These are phyloP conservation scores for Dendrobium huoshanense DNA, from an alignment of 106 monocot genomes.

Conservation along the genomic window DNA sequence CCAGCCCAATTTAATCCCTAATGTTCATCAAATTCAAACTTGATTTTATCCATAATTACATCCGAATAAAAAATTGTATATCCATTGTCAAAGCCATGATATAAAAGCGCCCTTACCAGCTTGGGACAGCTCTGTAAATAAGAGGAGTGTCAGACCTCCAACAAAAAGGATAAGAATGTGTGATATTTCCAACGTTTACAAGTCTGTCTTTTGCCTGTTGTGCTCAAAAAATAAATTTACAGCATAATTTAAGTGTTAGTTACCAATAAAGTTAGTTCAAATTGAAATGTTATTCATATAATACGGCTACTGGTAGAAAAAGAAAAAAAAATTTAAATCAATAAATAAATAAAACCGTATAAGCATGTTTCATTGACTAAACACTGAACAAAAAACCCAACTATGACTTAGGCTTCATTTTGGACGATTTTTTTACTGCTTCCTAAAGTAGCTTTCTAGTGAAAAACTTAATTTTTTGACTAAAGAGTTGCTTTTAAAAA, in stretches of 20 bases:
- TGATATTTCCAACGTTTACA: conserved; percentile 68
- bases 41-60: no score
- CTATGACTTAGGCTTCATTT: neutral
- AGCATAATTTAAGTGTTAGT: neutral
- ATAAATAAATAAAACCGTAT: neutral
- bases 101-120: conserved; percentile 55
- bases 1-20: no score
- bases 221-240: neutral
- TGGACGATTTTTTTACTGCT: no score
- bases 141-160: conserved; percentile 99
- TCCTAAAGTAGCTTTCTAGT: no score
- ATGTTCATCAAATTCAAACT: no score
- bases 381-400: neutral
- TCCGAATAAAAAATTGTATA: no score
- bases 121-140: conserved; percentile 89
- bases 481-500: no score
- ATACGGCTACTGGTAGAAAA: neutral
- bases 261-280: neutral
- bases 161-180: conserved; percentile 95
- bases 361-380: neutral
- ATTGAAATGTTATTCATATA: neutral
- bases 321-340: neutral
- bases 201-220: conserved; percentile 87
- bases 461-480: no score
- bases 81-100: no score